A percentile compares a stretch with the other conserved stretches of the same genome.
phyloP scores from a whole-genome alignment of 495 filamentous ascomycete genomes.

The Recurvomyces mirabilis region DNA sequence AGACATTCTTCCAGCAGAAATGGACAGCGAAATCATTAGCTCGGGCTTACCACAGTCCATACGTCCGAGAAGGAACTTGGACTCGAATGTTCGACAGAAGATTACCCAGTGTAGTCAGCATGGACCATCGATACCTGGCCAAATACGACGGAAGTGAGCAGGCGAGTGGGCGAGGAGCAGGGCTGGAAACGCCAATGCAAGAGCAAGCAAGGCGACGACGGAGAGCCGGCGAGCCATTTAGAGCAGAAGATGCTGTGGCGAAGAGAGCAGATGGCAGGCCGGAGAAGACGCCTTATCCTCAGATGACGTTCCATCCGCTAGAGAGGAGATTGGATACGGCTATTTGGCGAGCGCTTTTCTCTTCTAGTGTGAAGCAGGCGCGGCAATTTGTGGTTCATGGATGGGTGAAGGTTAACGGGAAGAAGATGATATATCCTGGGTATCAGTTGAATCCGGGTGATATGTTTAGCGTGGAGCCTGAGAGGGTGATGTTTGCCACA shows the following conservation, averaged over 20 bases:
- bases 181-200: neutral
- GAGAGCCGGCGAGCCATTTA: constrained; percentile 6
- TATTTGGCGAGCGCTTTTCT: constrained; percentile 84
- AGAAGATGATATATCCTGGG: constrained; percentile 86
- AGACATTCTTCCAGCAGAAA: constrained; percentile 96
- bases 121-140: constrained; percentile 69
- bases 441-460: constrained; percentile 97
- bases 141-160: constrained; percentile 64
- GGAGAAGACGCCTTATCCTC: constrained; percentile 64
- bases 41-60: constrained; percentile 87
- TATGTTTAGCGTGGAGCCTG: constrained; percentile 88
- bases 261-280: constrained; percentile 13
- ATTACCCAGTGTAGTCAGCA: constrained; percentile 68
- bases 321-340: constrained; percentile 86
- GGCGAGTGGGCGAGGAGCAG: constrained; percentile 40
- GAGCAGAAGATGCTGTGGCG: neutral
- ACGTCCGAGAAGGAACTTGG: constrained; percentile 83
- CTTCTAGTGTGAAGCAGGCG: constrained; percentile 86
- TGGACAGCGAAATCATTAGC: constrained; percentile 74
- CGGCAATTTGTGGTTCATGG: constrained; percentile 90
- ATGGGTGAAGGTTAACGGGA: constrained; percentile 87
- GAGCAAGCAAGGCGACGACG: constrained; percentile 14
- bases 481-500: constrained; percentile 76
- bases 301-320: constrained; percentile 83
- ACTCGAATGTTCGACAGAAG: constrained; percentile 75